phyloP scores from a whole-genome alignment of 2,329 filamentous ascomycete genomes.

The Phialophora tarda region DNA sequence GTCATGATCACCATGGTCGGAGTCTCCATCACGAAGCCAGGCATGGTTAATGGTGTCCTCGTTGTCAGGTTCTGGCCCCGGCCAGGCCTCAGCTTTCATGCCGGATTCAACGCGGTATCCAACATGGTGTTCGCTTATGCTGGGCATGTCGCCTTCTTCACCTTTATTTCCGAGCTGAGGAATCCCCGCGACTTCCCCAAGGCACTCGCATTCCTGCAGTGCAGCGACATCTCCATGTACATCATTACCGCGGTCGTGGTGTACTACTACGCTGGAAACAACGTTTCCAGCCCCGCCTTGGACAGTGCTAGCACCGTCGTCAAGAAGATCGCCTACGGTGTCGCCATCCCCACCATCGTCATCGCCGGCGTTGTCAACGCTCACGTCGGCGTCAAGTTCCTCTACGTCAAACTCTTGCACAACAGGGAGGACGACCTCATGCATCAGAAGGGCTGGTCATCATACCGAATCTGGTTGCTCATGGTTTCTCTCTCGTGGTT shows the following conservation, averaged over 20 bases:
- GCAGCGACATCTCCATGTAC: conserved; percentile 66
- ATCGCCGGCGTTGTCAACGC: conserved; percentile 74
- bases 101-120: conserved; percentile 65
- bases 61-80: conserved; percentile 58
- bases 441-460: conserved; percentile 57
- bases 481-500: conserved; percentile 64
- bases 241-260: conserved; percentile 69
- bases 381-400: conserved; percentile 69
- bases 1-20: conserved; percentile 71
- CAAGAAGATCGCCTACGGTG: conserved; percentile 69
- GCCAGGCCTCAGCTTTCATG: conserved; percentile 55
- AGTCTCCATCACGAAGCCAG: conserved; percentile 60
- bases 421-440: conserved; percentile 56
- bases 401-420: conserved; percentile 68
- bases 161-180: conserved; percentile 68
- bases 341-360: conserved; percentile 73
- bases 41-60: conserved; percentile 71
- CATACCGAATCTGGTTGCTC: conserved; percentile 63
- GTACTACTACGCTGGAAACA: conserved; percentile 68
- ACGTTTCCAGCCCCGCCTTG: conserved; percentile 69
- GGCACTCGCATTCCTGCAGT: conserved; percentile 67
- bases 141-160: conserved; percentile 69
- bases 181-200: conserved; percentile 66
- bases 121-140: conserved; percentile 77
- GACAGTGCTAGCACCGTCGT: conserved; percentile 64